phyloP scores from a whole-genome alignment of 805 yeast species.

The Candida broadrunensis region DNA sequence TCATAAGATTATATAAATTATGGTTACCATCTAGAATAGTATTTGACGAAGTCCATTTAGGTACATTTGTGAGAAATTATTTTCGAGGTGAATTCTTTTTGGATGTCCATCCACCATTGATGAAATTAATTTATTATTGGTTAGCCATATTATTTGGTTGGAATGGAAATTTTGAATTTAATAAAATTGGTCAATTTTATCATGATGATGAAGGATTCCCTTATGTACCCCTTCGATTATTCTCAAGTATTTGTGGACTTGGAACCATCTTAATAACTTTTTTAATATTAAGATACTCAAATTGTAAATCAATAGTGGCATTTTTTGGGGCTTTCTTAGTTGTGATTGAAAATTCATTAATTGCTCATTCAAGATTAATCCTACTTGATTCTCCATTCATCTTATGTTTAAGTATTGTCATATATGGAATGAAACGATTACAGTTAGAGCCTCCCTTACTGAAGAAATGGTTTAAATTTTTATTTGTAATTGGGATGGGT shows the following conservation, averaged over 20 bases:
- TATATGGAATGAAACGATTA: conserved; percentile 50
- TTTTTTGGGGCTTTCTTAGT: conserved; percentile 50
- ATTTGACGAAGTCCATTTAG: conserved; percentile 48
- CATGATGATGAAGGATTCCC: conserved; percentile 29
- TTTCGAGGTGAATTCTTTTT: conserved; percentile 59
- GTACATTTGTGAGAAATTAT: conserved; percentile 41
- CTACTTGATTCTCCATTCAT: conserved; percentile 43
- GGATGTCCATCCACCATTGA: conserved; percentile 74
- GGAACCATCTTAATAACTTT: conserved; percentile 51
- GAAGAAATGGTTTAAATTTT: conserved; percentile 49
- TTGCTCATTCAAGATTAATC: conserved; percentile 56
- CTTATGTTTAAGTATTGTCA: conserved; percentile 44
- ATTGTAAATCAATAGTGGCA: conserved; percentile 51
- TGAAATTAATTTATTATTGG: conserved; percentile 55
- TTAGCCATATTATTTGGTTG: conserved; percentile 52
- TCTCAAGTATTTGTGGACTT: conserved; percentile 57
- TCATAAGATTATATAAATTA: conserved; percentile 29
- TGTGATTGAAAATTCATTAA: conserved; percentile 61
- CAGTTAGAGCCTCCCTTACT: conserved; percentile 45
- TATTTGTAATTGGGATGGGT: conserved; percentile 47
- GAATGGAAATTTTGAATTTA: conserved; percentile 39
- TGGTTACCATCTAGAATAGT: conserved; percentile 38
- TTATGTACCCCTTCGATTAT: conserved; percentile 53
- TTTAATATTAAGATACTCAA: conserved; percentile 52
- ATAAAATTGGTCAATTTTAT: conserved; percentile 37